Evolutionary conservation across 495 filamentous ascomycete genomes (phyloP), one percentile per base, ranked within the genome.

Genomic region (Aspergillus nanangensis): DNA sequence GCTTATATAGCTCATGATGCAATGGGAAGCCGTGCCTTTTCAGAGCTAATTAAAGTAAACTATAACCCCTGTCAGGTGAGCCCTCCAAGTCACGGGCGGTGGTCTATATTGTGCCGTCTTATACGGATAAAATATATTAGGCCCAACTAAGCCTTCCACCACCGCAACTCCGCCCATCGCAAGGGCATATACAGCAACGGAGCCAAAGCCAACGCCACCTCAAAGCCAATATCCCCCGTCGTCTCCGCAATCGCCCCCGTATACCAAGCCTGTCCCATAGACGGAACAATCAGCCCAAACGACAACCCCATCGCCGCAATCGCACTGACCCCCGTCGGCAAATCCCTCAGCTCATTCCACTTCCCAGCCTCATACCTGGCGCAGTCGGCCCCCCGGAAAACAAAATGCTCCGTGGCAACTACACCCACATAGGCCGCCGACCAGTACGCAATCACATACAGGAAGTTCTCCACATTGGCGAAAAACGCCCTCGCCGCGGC

Each of bases 221-320:
- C 77, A 48, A 82, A 79, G 11, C 77, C 78, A 34, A 82, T 71
- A 58, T 82, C 78, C 2, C 78, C 77, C 14, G 77, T 74, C 23
- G 52, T 70, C 64, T 65, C 46, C 7, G 77, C 77, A 44, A 81
- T 74, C 1, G 77, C 75, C 0, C 77, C 77, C 8, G 65, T 67
- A 42, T 65, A 81, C 76, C 76, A 80, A 18, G 68, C 70, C 62
- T 80, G 76, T 9, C 61, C 69, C 76, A 81, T 79, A 33, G 68
- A 69, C 8, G 74, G 76, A 8, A 80, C 62, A 7, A 78, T 72
- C 23, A 50, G 27, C 0, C 40, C 47, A 37, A 50, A 78, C 46
- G 57, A 67, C 24, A 69, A 53, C 32, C 34, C 57, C 58, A 54
- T 52, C 43, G 48, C 58, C 29, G 46, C 48, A 47, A 79, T 49